phyloP scores from a whole-genome alignment of 2,329 filamentous ascomycete species.

The Amauroascus niger region DNA sequence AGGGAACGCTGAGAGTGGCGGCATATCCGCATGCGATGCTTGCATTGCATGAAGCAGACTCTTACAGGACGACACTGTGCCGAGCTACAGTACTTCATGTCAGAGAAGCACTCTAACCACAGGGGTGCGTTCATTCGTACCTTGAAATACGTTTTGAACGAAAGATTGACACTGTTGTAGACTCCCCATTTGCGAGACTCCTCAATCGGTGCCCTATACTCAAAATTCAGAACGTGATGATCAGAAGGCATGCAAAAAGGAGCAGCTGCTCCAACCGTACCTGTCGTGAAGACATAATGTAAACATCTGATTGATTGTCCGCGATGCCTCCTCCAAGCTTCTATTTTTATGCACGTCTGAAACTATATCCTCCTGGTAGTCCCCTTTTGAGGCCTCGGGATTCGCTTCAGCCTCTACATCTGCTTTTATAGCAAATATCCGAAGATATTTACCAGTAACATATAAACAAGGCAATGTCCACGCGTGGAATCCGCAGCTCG shows the following conservation, averaged over 20 bases:
- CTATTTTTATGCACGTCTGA: slow-evolving; percentile 67
- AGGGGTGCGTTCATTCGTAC: slow-evolving; percentile 25
- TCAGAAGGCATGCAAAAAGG: background rate
- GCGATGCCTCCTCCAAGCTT: slow-evolving; percentile 80
- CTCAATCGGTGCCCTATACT: slow-evolving; percentile 61
- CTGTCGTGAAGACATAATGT: slow-evolving; percentile 81
- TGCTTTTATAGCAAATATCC: slow-evolving; percentile 81
- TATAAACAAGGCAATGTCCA: slow-evolving; percentile 94
- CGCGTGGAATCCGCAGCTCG: slow-evolving; percentile 62
- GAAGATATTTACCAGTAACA: slow-evolving; percentile 71
- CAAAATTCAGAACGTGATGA: slow-evolving; percentile 11
- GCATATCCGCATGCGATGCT: slow-evolving; percentile 71
- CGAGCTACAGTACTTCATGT: slow-evolving; percentile 69
- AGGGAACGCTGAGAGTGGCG: slow-evolving; percentile 67
- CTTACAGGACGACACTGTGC: slow-evolving; percentile 47
- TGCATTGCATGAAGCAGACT: slow-evolving; percentile 78
- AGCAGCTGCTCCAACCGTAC: slow-evolving; percentile 41
- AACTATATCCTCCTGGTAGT: slow-evolving; percentile 73
- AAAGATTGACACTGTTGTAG: slow-evolving; percentile 84
- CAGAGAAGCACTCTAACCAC: slow-evolving; percentile 28
- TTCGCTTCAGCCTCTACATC: slow-evolving; percentile 56
- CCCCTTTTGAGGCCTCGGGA: slow-evolving; percentile 39
- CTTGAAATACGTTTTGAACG: slow-evolving; percentile 98
- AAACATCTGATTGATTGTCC: slow-evolving; percentile 86
- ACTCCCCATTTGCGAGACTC: slow-evolving; percentile 97